A percentile compares a stretch with the other conserved stretches of the same genome.
Evolutionary conservation across 1,284 basidiomycete genomes (phyloP).

Genomic region (Tilletia caries): DNA sequence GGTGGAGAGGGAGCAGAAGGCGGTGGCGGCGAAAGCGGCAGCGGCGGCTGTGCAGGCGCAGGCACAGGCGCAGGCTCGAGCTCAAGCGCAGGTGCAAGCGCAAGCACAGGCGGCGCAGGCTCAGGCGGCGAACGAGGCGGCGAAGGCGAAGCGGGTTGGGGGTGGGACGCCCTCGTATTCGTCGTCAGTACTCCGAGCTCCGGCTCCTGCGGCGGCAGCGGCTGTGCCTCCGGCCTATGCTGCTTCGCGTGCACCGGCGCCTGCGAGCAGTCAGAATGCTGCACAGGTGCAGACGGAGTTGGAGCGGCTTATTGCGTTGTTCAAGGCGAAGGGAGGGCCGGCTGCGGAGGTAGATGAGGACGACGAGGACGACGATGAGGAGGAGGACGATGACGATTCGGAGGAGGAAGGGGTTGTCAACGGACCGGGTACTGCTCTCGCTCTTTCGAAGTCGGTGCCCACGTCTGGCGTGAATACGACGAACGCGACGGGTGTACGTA

Average conservation of each 20-base stretch:
- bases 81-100: not conserved
- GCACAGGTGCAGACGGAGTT: conserved; percentile 32
- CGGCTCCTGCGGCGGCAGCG: conserved; percentile 11
- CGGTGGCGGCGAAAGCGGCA: not conserved
- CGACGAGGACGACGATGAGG: conserved; percentile 16
- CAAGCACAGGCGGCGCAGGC: not conserved
- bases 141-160: too few species aligned
- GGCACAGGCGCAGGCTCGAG: not conserved
- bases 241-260: conserved; percentile 5
- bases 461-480: not conserved
- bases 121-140: too few species aligned
- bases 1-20: conserved; percentile 1
- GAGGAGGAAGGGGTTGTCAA: not conserved
- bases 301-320: conserved; percentile 38
- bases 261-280: conserved; percentile 16
- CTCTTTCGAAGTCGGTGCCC: not conserved
- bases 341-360: conserved; percentile 25
- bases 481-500: not conserved
- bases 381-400: conserved; percentile 20
- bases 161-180: too few species aligned
- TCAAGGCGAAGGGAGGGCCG: conserved; percentile 30
- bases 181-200: too few species aligned
- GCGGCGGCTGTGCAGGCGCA: not conserved
- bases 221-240: not conserved
- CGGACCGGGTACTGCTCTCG: not conserved